Conservation (phyloP, 1,284 basidiomycete species). For the Chalciporus sp. region DNA sequence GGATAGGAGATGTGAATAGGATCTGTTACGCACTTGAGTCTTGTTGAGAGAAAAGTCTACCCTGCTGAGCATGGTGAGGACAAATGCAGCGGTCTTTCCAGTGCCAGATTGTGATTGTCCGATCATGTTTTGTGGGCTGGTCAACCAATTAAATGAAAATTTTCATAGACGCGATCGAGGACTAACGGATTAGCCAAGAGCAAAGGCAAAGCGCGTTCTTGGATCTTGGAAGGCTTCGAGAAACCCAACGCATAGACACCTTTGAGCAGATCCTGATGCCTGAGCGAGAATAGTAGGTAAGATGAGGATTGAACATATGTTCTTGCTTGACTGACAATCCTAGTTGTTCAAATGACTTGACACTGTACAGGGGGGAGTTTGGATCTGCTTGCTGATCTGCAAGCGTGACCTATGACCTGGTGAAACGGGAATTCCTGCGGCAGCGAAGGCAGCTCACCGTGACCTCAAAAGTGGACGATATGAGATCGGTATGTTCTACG, state of each 20-base stretch:
- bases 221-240: conserved; percentile 98
- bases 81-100: conserved; percentile 98
- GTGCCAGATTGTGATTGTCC: conserved; percentile 99
- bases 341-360: conserved; percentile 93
- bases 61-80: conserved; percentile 95
- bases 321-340: conserved; percentile 69
- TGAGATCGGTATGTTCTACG: conserved; percentile 51
- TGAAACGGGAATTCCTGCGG: conserved; percentile 8
- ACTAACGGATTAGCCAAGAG: conserved; percentile 88
- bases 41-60: conserved; percentile 84
- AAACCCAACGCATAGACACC: conserved; percentile 98
- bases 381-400: conserved; percentile 97
- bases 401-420: conserved; percentile 78
- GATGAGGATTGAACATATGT: conserved; percentile 10
- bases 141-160: conserved; percentile 9
- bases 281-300: conserved; percentile 36
- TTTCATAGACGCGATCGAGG: background rate
- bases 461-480: conserved; percentile 76
- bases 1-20: background rate
- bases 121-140: conserved; percentile 95
- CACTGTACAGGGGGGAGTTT: conserved; percentile 93
- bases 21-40: conserved; percentile 67
- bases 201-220: conserved; percentile 94
- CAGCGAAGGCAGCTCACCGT: conserved; percentile 46
- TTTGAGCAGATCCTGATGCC: conserved; percentile 88